Conservation (phyloP, 176 grass and related monocot genomes). For the Avena eriantha region DNA sequence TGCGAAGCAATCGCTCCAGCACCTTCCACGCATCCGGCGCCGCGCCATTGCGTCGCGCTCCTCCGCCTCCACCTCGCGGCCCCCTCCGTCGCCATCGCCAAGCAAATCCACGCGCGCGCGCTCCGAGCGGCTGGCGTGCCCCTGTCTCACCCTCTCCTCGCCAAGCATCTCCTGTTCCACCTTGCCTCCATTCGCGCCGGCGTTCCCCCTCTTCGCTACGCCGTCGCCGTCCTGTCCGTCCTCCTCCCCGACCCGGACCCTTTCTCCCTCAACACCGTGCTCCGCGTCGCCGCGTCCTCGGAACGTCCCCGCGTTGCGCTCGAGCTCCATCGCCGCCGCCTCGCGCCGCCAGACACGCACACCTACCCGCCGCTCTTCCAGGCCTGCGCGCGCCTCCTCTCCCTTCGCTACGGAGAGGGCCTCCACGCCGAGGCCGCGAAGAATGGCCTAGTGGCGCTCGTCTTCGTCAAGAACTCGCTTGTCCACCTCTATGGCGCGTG, state of each 20-base stretch:
- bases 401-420: constrained; percentile 63
- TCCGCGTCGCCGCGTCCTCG: constrained; percentile 72
- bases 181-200: constrained; percentile 57
- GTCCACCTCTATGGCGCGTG: constrained; percentile 70
- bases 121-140: constrained; percentile 57
- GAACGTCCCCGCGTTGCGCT: constrained; percentile 55
- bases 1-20: constrained; percentile 22
- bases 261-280: constrained; percentile 81
- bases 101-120: constrained; percentile 78
- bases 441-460: constrained; percentile 56
- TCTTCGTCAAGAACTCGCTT: constrained; percentile 80
- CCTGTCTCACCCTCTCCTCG: constrained; percentile 62
- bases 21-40: constrained; percentile 46
- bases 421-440: constrained; percentile 65
- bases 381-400: constrained; percentile 78
- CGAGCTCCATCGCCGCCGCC: constrained; percentile 59
- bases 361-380: constrained; percentile 84
- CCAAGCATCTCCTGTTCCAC: constrained; percentile 83
- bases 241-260: constrained; percentile 52
- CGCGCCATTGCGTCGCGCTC: constrained; percentile 72
- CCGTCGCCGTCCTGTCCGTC: constrained; percentile 55
- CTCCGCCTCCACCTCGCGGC: constrained; percentile 66
- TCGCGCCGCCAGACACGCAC: constrained; percentile 69
- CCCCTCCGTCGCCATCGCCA: constrained; percentile 51
- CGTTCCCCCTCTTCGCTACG: constrained; percentile 53